Evolutionary conservation across 2,329 filamentous ascomycete species (phyloP), one percentile per base, ranked within the genome.

Genomic region (Elsinoe perseae): DNA sequence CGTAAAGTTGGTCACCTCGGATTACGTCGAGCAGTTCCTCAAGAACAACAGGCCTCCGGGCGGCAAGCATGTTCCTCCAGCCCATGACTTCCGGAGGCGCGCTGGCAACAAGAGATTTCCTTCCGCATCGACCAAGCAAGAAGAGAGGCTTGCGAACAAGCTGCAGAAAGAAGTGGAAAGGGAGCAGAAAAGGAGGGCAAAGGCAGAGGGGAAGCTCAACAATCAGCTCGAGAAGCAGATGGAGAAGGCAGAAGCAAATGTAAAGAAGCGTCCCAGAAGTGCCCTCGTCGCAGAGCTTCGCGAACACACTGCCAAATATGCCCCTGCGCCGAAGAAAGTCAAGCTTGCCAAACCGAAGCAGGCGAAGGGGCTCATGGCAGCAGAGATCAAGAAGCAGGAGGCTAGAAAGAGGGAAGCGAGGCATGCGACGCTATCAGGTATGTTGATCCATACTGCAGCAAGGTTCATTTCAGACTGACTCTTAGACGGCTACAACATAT

Each of bases 401-500:
- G 20, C 20, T 16, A 30, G 14, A 8, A 52, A 38, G 10, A 52
- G 18, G 21, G 30, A 61, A 52, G 64, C 62, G 7, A 64, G 59
- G 52, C 60, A 64, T 21, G 64, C 65, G 42, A 53, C 64, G 16
- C 62, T 69, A 42, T 62, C 60, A 12, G 62, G 73, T 75, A 68
- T 60, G 72, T 69, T 54, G 2, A 12, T 18, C 23, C 3, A 9
- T 14, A 18, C 16, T 25, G 7, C n/a, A 38, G 57, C 14, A 32
- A 48, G 30, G 32, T 56, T 62, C 34, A 57, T 54, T n/a, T 18
- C 18, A 32, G n/a, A 28, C 48, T 52, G 27, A 34, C 40, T 57
- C 28, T 46, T 57, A 85, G 83, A 75, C 30, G 72, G 81, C n/a
- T 81, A 83, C 64, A 82, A 82, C 58, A 68, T 87, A 59, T 89